Conservation (phyloP, 2,329 filamentous ascomycete species). For the Fusarium pininemorale region DNA sequence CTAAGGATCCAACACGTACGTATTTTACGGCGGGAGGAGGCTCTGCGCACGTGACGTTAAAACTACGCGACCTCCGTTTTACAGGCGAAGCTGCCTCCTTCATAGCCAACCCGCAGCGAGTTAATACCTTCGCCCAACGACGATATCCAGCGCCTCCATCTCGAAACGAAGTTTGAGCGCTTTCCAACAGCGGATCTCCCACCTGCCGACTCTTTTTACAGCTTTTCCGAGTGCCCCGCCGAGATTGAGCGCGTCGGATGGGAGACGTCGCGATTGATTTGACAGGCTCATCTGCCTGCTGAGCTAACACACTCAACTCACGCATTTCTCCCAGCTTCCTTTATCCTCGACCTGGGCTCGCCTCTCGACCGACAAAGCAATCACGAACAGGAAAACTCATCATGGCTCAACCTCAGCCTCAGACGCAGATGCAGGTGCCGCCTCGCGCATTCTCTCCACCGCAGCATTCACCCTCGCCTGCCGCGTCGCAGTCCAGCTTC, state of each 20-base stretch:
- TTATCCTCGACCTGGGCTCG: slow-evolving; percentile 14
- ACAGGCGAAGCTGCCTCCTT: slow-evolving; percentile 45
- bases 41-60: slow-evolving; percentile 55
- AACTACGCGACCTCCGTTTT: slow-evolving; percentile 50
- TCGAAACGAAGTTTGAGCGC: slow-evolving; percentile 24
- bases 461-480: slow-evolving; percentile 69
- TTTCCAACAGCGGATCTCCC: slow-evolving; percentile 6
- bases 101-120: slow-evolving; percentile 39
- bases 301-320: slow-evolving; percentile 42
- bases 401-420: slow-evolving; percentile 70
- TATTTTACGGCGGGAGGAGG: slow-evolving; percentile 13
- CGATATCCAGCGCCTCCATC: slow-evolving; percentile 39
- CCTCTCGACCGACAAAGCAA: slow-evolving; percentile 3
- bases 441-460: slow-evolving; percentile 70
- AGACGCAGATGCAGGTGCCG: slow-evolving; percentile 52
- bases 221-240: slow-evolving; percentile 25
- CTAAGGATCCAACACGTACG: background rate
- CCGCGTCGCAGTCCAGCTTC: slow-evolving; percentile 62
- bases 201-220: slow-evolving; percentile 5
- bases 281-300: slow-evolving; percentile 62
- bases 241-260: slow-evolving; percentile 54
- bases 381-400: slow-evolving; percentile 2
- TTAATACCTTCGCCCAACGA: slow-evolving; percentile 38
- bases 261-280: slow-evolving; percentile 55
- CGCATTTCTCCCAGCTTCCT: slow-evolving; percentile 21